Evolutionary conservation across 768 basidiomycete genomes (phyloP).

Genomic region (Agaricus sinodeliciosus): DNA sequence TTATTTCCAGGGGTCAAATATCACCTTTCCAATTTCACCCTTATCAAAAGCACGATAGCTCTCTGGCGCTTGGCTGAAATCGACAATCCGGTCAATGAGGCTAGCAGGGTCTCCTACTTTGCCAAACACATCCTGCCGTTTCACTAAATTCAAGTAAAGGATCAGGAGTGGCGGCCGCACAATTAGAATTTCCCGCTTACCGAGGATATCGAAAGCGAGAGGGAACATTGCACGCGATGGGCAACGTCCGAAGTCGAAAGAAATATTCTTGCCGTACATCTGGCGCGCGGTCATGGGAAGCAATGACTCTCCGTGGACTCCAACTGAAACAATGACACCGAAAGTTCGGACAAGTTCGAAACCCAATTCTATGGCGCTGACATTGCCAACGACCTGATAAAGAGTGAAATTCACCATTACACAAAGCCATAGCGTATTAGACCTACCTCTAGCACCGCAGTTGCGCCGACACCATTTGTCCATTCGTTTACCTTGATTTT

Average conservation of each 20-base stretch:
- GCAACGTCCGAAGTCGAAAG: conserved; percentile 76
- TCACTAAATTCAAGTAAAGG: conserved; percentile 27
- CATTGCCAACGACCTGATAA: conserved; percentile 61
- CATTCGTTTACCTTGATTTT: conserved; percentile 41
- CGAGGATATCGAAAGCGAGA: conserved; percentile 58
- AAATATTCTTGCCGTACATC: conserved; percentile 73
- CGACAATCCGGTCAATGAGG: conserved; percentile 63
- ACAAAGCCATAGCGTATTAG: background rate
- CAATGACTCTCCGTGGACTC: conserved; percentile 52
- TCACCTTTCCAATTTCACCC: conserved; percentile 65
- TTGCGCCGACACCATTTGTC: conserved; percentile 56
- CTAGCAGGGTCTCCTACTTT: conserved; percentile 54
- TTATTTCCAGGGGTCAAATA: conserved; percentile 71
- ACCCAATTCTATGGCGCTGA: conserved; percentile 54
- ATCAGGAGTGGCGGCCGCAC: background rate
- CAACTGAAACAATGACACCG: conserved; percentile 70
- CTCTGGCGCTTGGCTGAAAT: conserved; percentile 48
- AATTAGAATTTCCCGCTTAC: conserved; percentile 18
- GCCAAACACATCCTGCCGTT: conserved; percentile 71
- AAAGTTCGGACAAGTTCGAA: conserved; percentile 71
- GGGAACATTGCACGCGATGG: conserved; percentile 77
- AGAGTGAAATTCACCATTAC: background rate
- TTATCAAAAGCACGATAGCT: conserved; percentile 66
- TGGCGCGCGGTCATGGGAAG: conserved; percentile 52
- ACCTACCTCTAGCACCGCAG: conserved; percentile 60